Evolutionary conservation across 2,329 filamentous ascomycete species (phyloP), one percentile per base, ranked within the genome.

Genomic region (Penicillium sp.): DNA sequence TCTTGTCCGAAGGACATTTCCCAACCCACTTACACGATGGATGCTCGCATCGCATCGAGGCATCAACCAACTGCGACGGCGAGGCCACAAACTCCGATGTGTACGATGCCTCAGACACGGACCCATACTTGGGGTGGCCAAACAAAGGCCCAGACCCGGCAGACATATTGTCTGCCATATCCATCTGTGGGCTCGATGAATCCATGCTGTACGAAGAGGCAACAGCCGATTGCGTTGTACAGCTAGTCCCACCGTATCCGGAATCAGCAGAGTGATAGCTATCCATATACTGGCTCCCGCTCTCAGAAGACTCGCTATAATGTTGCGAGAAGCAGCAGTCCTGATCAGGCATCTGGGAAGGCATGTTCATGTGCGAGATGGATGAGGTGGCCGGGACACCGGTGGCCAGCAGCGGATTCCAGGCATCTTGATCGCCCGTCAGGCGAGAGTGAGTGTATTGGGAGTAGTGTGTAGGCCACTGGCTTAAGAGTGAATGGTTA

Each of bases 1-100:
- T 73, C 55, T 74, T 70, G 50, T 77, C 73, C 1, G 75, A 77
- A 11, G 67, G 72, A 44, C 69, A 75, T 58, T 74, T 76, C 5
- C 71, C 72, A 19, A 63, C 65, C 72, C 72, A 75, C 2, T 53
- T 49, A 42, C 72, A 75, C 12, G 57, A 53, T 0, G 61, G 63
- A 45, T 69, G 65, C 42, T 71, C 66, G 36, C 72, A 74, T 46
- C 60, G 64, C 43, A 72, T 66, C 8, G 56, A 50, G 17, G 63
- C 57, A 19, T 59, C 53, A 65, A 84, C 85, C 51, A 84, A 74
- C 28, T 77, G 68, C 57, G 86, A 85, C 7, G 83, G 75, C 16
- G 80, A 77, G 9, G 35, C 28, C 1, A 78, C 78, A 1, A 87
- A 37, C 12, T 60, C 61, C 17, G 42, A 44, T 9, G 57, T 25